These are phyloP conservation scores for Candida frijolesensis DNA, from an alignment of 1,139 yeast genomes.

Conservation along the genomic window DNA sequence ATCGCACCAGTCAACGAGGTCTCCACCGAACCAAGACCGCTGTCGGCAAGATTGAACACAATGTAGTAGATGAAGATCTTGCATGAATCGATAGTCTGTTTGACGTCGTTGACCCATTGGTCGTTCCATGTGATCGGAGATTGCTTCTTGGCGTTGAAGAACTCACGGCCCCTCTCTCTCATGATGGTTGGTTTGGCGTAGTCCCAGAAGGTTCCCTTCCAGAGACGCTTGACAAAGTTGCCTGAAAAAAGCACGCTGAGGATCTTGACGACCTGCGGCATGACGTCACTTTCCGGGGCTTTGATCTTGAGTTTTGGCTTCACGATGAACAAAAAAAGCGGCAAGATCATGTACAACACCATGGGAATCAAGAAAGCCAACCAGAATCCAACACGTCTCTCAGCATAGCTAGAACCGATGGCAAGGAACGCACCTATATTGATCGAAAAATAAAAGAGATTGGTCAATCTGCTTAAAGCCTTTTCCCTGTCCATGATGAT, in stretches of 20 bases:
- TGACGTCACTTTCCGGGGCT: slow-evolving; percentile 51
- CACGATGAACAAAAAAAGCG: slow-evolving; percentile 44
- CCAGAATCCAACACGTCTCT: slow-evolving; percentile 74
- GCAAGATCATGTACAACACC: slow-evolving; percentile 49
- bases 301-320: slow-evolving; percentile 38
- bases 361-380: slow-evolving; percentile 67
- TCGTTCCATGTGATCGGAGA: slow-evolving; percentile 48
- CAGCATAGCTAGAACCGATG: slow-evolving; percentile 75
- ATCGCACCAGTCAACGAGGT: slow-evolving; percentile 69
- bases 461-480: slow-evolving; percentile 73
- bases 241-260: slow-evolving; percentile 37
- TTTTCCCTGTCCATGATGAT: slow-evolving; percentile 73
- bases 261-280: slow-evolving; percentile 31
- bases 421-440: slow-evolving; percentile 81
- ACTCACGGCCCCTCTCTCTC: slow-evolving; percentile 42
- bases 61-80: slow-evolving; percentile 64
- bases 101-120: slow-evolving; percentile 64
- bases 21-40: slow-evolving; percentile 64
- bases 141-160: slow-evolving; percentile 28
- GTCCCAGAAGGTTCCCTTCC: slow-evolving; percentile 49
- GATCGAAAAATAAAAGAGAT: slow-evolving; percentile 78
- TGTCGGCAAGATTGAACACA: slow-evolving; percentile 64
- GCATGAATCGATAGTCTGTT: slow-evolving; percentile 60
- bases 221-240: slow-evolving; percentile 25
- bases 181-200: slow-evolving; percentile 56